Base-by-base conservation (phyloP, 495 filamentous ascomycete species). In the Aspergillus leporis region DNA sequence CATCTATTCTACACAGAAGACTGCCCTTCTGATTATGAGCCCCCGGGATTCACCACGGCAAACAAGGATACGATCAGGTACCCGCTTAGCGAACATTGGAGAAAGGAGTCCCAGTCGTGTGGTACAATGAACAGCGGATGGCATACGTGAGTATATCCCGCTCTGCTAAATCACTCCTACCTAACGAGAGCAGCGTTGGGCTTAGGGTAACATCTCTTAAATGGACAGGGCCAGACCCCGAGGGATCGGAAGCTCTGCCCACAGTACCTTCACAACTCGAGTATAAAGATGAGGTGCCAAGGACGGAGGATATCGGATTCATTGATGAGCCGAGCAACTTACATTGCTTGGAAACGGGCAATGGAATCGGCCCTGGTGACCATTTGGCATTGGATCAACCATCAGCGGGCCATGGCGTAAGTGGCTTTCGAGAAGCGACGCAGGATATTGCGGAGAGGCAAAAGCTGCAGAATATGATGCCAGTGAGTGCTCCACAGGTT, bases 1-100 rank as follows among this genome's bases (percentile, higher is more conserved):
- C 70, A 78, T 47, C 66, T 83, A 0, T 76, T 78, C 62, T 82
- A 83, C 52, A 77, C 70, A 10, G 70, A 79, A 21, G 65, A 77
- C 45, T 70, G 70, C 53, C 67, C 66, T 40, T 53, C 64, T 31
- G 61, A 69, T 5, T 79, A 79, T 59, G 71, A 77, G 32, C 74
- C 79, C 14, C 62, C 63, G 13, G 78, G 76, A 1, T 82, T 80
- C 41, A 59, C 59, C 34, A 55, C 56, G 8, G 70, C 66, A 40
- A 58, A 51, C 12, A 66, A 70, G 50, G 54, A 63, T n/a, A 68
- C 38, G 8, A 66, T 81, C 7, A 48, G 55, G 28, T 78, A 78
- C 62, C 71, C 76, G 0, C 60, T 66, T 9, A 65, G 66, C n/a
- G 59, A 62, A 4, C 66, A 66, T 14, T 81, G 75, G 74, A 63